Evolutionary conservation across 495 filamentous ascomycete species (phyloP).

Genomic region (Xylaria cubensis): DNA sequence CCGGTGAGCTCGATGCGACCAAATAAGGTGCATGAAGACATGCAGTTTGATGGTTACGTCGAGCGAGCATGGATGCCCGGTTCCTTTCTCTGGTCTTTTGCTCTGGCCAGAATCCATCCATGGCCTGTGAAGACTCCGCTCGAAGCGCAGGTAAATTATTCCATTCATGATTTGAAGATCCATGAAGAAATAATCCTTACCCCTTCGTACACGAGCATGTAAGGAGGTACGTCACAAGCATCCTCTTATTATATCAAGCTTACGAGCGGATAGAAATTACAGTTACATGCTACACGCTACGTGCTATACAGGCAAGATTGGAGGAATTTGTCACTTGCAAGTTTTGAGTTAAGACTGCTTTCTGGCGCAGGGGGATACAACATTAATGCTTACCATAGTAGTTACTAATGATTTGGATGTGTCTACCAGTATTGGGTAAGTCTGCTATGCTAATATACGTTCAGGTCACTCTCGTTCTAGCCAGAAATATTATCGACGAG

Average conservation of each 20-base stretch:
- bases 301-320: neutral
- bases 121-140: neutral
- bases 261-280: neutral
- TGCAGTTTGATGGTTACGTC: neutral
- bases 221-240: constrained; percentile 9
- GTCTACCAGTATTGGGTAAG: neutral
- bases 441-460: neutral
- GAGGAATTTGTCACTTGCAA: constrained; percentile 4
- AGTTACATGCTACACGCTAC: neutral
- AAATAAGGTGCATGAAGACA: neutral
- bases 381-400: neutral
- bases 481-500: neutral
- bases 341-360: neutral
- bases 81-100: neutral
- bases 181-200: neutral
- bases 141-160: neutral
- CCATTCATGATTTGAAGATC: neutral
- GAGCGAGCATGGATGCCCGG: neutral
- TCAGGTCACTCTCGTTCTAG: neutral
- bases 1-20: constrained; percentile 12
- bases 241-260: neutral
- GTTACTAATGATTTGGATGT: neutral
- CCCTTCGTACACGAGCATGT: neutral
- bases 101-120: neutral
- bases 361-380: neutral